Evolutionary conservation across 1,139 yeast species (phyloP).

Genomic region (Cylindricascospora bacillispora): DNA sequence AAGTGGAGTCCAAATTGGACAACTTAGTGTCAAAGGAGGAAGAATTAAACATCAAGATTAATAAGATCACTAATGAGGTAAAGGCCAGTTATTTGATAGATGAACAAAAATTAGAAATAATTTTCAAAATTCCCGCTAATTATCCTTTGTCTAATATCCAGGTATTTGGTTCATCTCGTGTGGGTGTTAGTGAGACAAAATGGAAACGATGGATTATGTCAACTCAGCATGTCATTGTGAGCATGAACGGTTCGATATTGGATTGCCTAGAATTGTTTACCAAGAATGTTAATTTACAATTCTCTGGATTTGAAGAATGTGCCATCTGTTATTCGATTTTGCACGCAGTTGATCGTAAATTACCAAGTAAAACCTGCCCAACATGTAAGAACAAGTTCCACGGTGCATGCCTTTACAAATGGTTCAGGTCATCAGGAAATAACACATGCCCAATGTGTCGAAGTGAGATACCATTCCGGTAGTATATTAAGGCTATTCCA

Average conservation of each 20-base stretch:
- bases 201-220: constrained; percentile 96
- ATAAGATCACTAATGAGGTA: constrained; percentile 53
- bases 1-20: constrained; percentile 35
- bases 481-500: too few species aligned
- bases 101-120: constrained; percentile 77
- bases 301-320: constrained; percentile 90
- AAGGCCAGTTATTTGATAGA: constrained; percentile 68
- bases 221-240: constrained; percentile 60
- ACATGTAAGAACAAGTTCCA: constrained; percentile 93
- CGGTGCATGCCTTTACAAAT: constrained; percentile 90
- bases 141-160: constrained; percentile 65
- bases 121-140: constrained; percentile 53
- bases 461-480: constrained; percentile 52
- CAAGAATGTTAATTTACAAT: constrained; percentile 68
- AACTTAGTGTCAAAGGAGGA: constrained; percentile 35
- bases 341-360: constrained; percentile 73
- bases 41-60: constrained; percentile 50
- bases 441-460: constrained; percentile 94
- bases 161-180: constrained; percentile 66
- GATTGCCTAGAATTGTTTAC: constrained; percentile 77
- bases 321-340: constrained; percentile 88
- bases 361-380: constrained; percentile 78
- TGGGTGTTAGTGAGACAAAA: constrained; percentile 84
- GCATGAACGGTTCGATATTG: constrained; percentile 67
- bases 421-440: constrained; percentile 92